phyloP scores from a whole-genome alignment of 106 monocot genomes.

The Acorus calamus region DNA sequence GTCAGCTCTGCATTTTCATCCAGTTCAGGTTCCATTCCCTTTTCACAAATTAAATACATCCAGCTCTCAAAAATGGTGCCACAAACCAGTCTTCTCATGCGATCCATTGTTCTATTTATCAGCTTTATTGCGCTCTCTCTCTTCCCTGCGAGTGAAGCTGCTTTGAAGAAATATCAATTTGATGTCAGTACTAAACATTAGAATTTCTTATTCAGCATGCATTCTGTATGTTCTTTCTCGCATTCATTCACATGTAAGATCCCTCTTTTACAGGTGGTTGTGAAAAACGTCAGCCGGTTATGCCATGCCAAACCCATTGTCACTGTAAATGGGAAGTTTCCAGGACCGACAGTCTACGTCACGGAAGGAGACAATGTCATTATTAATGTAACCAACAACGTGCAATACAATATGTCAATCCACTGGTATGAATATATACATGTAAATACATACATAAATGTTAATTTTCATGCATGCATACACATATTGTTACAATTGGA shows the following conservation, averaged over 20 bases:
- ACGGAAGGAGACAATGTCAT: slow-evolving; percentile 47
- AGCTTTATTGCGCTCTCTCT: slow-evolving; percentile 2
- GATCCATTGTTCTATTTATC: slow-evolving; percentile 5
- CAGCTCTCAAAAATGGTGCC: background rate
- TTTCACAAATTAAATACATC: background rate
- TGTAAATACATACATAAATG: background rate
- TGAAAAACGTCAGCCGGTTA: slow-evolving; percentile 43
- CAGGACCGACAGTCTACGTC: slow-evolving; percentile 45
- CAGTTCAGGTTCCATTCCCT: no score
- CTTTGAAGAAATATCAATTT: slow-evolving; percentile 44
- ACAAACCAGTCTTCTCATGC: background rate
- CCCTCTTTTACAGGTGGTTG: slow-evolving; percentile 24
- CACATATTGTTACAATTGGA: background rate
- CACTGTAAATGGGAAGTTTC: slow-evolving; percentile 43
- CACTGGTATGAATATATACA: slow-evolving; percentile 31
- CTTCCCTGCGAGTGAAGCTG: slow-evolving; percentile 23
- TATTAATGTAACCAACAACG: slow-evolving; percentile 46
- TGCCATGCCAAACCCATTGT: slow-evolving; percentile 46
- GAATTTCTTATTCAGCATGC: background rate
- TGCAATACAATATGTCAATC: slow-evolving; percentile 44
- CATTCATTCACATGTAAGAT: background rate
- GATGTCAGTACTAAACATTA: slow-evolving; percentile 22
- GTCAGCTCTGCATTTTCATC: no score
- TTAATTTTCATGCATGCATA: background rate
- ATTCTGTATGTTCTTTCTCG: background rate